These are phyloP conservation scores for Ophioceras dolichostomum DNA, from an alignment of 2,329 filamentous ascomycete genomes.

Conservation along the genomic window DNA sequence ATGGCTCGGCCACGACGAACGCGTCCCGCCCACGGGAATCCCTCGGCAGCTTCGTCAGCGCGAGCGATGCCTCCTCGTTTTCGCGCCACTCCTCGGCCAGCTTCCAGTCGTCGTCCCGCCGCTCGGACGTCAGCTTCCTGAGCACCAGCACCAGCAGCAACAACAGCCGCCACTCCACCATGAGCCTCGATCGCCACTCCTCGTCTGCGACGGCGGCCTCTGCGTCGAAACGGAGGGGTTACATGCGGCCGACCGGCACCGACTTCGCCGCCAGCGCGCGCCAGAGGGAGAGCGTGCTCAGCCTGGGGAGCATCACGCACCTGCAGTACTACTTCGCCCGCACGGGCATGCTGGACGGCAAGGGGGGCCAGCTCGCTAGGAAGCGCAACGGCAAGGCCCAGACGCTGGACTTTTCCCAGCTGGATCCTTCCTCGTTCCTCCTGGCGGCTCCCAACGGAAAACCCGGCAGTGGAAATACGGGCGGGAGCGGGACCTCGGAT, in stretches of 20 bases:
- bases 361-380: constrained; percentile 73
- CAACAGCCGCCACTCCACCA: constrained; percentile 5
- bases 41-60: constrained; percentile 26
- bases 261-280: constrained; percentile 84
- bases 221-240: constrained; percentile 54
- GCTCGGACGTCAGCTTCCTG: constrained; percentile 27
- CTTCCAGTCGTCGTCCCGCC: constrained; percentile 29
- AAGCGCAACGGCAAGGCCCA: constrained; percentile 44
- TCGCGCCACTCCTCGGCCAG: constrained; percentile 55
- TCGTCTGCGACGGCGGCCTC: background rate
- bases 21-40: constrained; percentile 36
- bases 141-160: constrained; percentile 18
- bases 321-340: constrained; percentile 97
- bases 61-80: constrained; percentile 22
- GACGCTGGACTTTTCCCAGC: constrained; percentile 43
- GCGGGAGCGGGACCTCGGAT: constrained; percentile 31
- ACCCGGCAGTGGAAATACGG: constrained; percentile 20
- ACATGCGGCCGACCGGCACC: constrained; percentile 76
- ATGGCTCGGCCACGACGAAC: constrained; percentile 36
- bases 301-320: constrained; percentile 90
- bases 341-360: constrained; percentile 85
- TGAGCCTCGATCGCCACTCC: constrained; percentile 10
- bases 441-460: constrained; percentile 7
- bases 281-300: constrained; percentile 90
- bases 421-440: constrained; percentile 29